Evolutionary conservation across 768 basidiomycete species (phyloP).

Genomic region (Tubosaeta brunneosetosa): DNA sequence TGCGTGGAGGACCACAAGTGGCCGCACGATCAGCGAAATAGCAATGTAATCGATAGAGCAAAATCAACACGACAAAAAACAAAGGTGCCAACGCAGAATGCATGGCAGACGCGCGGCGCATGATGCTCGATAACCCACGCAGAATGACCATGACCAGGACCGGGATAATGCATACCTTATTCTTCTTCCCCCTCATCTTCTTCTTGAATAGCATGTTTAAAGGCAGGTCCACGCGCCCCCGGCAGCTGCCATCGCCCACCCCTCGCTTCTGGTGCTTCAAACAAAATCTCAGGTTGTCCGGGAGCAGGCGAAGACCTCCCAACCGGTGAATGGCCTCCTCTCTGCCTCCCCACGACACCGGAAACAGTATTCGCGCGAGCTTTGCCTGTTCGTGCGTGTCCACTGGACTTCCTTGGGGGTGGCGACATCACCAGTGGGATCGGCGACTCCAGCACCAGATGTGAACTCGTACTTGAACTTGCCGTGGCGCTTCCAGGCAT

Average conservation of each 20-base stretch:
- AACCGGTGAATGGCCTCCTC: constrained; percentile 55
- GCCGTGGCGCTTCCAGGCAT: constrained; percentile 28
- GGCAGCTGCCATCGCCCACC: constrained; percentile 68
- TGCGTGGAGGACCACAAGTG: constrained; percentile 2
- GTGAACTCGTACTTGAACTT: constrained; percentile 23
- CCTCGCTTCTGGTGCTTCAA: constrained; percentile 47
- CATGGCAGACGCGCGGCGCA: constrained; percentile 3
- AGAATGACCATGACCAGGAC: constrained; percentile 3
- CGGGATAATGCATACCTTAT: constrained; percentile 15
- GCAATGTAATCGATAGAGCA: constrained; percentile 8
- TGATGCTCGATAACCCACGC: constrained; percentile 9
- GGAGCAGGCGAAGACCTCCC: constrained; percentile 60
- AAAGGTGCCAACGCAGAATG: constrained; percentile 2
- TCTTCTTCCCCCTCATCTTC: constrained; percentile 86
- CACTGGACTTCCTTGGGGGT: constrained; percentile 45
- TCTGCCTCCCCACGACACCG: constrained; percentile 34
- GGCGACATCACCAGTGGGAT: constrained; percentile 44
- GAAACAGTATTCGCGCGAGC: constrained; percentile 20
- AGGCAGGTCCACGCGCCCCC: constrained; percentile 62
- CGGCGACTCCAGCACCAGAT: constrained; percentile 32
- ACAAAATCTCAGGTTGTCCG: constrained; percentile 37
- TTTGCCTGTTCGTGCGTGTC: constrained; percentile 35
- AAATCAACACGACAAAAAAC: constrained; percentile 5
- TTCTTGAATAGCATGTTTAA: constrained; percentile 70
- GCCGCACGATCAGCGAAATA: constrained; percentile 13